Conservation (phyloP, 495 filamentous ascomycete species). For the Ascobolus immersus region DNA sequence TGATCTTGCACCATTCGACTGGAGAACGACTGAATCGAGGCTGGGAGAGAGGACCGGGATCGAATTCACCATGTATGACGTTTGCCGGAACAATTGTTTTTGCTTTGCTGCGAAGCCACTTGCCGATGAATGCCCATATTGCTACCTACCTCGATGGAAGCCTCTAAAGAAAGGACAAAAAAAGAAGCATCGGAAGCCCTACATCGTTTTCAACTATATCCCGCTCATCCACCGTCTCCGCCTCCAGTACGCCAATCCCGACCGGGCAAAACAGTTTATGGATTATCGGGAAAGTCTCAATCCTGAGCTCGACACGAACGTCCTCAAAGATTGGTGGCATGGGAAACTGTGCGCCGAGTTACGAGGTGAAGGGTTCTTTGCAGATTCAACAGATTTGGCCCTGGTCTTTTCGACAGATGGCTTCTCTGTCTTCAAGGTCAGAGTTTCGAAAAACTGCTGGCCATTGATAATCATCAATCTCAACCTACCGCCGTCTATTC, state of each 20-base stretch:
- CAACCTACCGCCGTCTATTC: not conserved
- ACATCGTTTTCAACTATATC: not conserved
- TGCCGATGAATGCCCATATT: not conserved
- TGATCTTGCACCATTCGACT: not conserved
- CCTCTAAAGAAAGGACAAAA: not conserved
- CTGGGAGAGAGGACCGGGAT: not conserved
- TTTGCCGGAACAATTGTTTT: slow-evolving; percentile 2
- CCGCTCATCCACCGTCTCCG: not conserved
- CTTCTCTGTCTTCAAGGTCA: too few species aligned
- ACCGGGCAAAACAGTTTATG: not conserved
- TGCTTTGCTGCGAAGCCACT: not conserved
- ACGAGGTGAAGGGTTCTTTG: not conserved
- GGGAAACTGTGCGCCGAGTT: not conserved
- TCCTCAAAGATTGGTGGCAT: slow-evolving; percentile 1
- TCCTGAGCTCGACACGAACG: not conserved
- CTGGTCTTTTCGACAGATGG: not conserved
- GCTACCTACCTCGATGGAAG: too few species aligned
- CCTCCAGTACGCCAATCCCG: not conserved
- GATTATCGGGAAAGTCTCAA: not conserved
- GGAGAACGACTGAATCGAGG: not conserved
- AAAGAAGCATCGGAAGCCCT: not conserved
- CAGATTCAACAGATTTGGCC: not conserved
- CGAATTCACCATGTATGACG: not conserved
- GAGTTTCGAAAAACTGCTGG: not conserved
- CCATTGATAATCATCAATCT: slow-evolving; percentile 2